Percentiles rank a stretch among this genome's conserved stretches.
Conservation (phyloP, 2,329 filamentous ascomycete species). For the Celoporthe dispersa region DNA sequence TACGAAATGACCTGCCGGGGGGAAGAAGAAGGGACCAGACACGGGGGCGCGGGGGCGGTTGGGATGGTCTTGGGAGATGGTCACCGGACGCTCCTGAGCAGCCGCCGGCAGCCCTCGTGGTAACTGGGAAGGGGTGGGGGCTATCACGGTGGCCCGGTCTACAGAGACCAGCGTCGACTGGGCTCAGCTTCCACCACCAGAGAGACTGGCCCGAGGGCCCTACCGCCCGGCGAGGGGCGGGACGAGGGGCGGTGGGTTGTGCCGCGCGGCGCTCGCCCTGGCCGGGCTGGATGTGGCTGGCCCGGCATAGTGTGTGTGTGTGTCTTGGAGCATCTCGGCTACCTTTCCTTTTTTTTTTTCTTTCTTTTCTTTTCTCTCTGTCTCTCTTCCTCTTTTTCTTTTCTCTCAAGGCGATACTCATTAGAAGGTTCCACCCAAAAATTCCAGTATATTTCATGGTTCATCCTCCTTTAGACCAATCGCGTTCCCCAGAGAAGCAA, state of each 20-base stretch:
- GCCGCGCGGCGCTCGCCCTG: not conserved
- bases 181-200: not conserved
- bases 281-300: not conserved
- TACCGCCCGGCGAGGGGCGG: not conserved
- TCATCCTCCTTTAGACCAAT: not conserved
- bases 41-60: not conserved
- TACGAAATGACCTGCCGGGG: not conserved
- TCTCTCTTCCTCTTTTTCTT: slow-evolving; percentile 1
- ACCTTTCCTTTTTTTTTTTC: not conserved
- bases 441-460: slow-evolving; percentile 17
- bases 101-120: no score
- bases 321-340: slow-evolving; percentile 6
- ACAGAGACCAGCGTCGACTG: not conserved
- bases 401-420: slow-evolving; percentile 21
- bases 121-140: not conserved
- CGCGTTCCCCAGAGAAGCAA: not conserved
- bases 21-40: not conserved
- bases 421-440: slow-evolving; percentile 26
- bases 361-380: slow-evolving; percentile 2
- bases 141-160: not conserved
- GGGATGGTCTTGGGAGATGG: no score
- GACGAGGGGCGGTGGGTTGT: not conserved
- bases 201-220: not conserved
- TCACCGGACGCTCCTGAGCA: not conserved
- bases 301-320: not conserved